Conservation (phyloP, 495 filamentous ascomycete species). For the Penicillium canescens region DNA sequence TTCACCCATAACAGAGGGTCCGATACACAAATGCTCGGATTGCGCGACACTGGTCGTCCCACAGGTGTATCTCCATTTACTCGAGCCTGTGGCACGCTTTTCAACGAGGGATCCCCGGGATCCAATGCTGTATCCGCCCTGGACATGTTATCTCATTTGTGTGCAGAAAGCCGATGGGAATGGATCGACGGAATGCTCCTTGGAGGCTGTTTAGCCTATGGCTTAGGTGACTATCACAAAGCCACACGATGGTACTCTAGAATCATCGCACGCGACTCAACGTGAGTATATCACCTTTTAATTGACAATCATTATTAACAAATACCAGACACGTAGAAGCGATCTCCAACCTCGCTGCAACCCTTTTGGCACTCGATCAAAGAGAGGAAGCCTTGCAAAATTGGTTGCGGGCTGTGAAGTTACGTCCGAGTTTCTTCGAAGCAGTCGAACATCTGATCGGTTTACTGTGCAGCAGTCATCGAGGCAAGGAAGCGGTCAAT, state of each 20-base stretch:
- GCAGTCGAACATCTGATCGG: slow-evolving; percentile 95
- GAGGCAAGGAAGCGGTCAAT: slow-evolving; percentile 82
- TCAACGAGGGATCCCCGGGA: slow-evolving; percentile 37
- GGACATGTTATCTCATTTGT: slow-evolving; percentile 77
- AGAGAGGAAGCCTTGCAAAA: slow-evolving; percentile 82
- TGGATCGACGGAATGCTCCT: slow-evolving; percentile 97
- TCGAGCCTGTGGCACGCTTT: slow-evolving; percentile 32
- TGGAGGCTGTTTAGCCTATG: slow-evolving; percentile 91
- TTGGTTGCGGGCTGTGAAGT: slow-evolving; percentile 81
- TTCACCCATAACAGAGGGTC: slow-evolving; percentile 27
- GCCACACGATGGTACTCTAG: slow-evolving; percentile 87
- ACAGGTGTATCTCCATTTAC: slow-evolving; percentile 31
- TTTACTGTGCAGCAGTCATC: slow-evolving; percentile 77
- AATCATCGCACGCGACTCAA: slow-evolving; percentile 77
- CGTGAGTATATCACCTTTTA: slow-evolving; percentile 50
- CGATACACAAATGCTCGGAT: slow-evolving; percentile 27
- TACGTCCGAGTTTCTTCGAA: slow-evolving; percentile 90
- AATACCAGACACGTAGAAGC: slow-evolving; percentile 82
- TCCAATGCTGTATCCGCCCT: slow-evolving; percentile 65
- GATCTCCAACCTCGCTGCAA: slow-evolving; percentile 89
- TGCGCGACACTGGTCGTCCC: slow-evolving; percentile 34
- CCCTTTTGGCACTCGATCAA: slow-evolving; percentile 78
- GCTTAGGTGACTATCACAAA: slow-evolving; percentile 81
- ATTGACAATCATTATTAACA: slow-evolving; percentile 6
- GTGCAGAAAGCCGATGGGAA: slow-evolving; percentile 83